Conservation (phyloP, 352 stramenopile genomes). For the Hyaloperonospora arabidopsidis region DNA sequence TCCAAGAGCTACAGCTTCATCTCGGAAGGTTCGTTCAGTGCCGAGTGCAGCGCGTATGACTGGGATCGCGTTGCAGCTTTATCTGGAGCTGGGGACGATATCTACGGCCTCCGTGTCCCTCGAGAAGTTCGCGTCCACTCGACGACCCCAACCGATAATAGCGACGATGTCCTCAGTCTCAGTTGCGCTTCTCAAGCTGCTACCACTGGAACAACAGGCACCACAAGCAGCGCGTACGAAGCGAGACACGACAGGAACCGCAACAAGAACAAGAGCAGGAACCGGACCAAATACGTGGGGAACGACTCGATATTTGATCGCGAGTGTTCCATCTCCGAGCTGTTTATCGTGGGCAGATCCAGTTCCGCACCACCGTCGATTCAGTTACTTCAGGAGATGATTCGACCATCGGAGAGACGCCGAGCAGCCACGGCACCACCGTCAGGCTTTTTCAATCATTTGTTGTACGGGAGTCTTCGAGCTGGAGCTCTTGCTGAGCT, state of each 20-base stretch:
- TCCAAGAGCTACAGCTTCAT: slow-evolving; percentile 77
- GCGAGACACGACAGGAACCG: slow-evolving; percentile 7
- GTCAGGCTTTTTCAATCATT: slow-evolving; percentile 60
- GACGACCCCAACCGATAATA: slow-evolving; percentile 23
- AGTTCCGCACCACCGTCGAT: slow-evolving; percentile 62
- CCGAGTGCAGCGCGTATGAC: slow-evolving; percentile 30
- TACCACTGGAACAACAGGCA: slow-evolving; percentile 9
- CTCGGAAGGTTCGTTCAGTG: slow-evolving; percentile 66
- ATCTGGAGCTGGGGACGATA: slow-evolving; percentile 18
- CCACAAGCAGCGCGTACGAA: slow-evolving; percentile 11
- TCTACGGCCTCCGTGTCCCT: slow-evolving; percentile 19
- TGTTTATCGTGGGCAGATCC: slow-evolving; percentile 44
- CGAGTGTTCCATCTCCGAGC: slow-evolving; percentile 36
- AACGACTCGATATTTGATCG: slow-evolving; percentile 30
- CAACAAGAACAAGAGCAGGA: neutral
- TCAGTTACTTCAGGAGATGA: slow-evolving; percentile 51
- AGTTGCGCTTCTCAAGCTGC: slow-evolving; percentile 1
- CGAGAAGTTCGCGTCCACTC: slow-evolving; percentile 21
- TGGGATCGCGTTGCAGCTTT: slow-evolving; percentile 28
- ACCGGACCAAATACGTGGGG: too few species aligned
- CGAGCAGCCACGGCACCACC: slow-evolving; percentile 44
- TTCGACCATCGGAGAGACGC: slow-evolving; percentile 29
- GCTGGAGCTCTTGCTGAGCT: slow-evolving; percentile 43
- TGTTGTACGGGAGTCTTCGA: slow-evolving; percentile 61
- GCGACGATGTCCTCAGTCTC: slow-evolving; percentile 17